These are phyloP conservation scores for Hamamelis virginiana DNA, from an alignment of 164 flowering plant species.

Conservation along the genomic window DNA sequence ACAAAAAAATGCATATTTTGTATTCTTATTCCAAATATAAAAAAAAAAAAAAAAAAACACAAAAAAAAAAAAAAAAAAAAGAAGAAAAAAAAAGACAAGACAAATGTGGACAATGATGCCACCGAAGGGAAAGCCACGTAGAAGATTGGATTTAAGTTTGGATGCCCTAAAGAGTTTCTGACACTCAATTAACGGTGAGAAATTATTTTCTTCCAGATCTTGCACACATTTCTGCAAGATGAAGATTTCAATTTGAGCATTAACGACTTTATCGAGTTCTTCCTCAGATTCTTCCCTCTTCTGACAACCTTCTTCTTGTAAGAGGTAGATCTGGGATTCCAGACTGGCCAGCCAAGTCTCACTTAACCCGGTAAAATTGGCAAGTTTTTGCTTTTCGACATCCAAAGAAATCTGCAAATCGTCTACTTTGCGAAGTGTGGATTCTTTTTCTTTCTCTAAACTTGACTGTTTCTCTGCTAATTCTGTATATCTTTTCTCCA, in stretches of 20 bases:
- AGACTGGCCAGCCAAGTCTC: conserved; percentile 30
- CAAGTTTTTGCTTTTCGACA: conserved; percentile 35
- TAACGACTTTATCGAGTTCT: conserved; percentile 33
- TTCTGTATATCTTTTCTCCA: conserved; percentile 34
- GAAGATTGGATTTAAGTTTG: too few species aligned
- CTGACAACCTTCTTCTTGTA: conserved; percentile 34
- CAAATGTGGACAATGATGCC: too few species aligned
- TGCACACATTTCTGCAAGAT: conserved; percentile 34
- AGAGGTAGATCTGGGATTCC: conserved; percentile 29
- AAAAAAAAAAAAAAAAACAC: too few species aligned
- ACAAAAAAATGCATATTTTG: too few species aligned
- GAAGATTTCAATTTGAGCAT: conserved; percentile 42
- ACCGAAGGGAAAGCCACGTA: too few species aligned
- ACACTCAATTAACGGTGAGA: conserved; percentile 27
- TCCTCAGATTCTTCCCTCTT: conserved; percentile 36
- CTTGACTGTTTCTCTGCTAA: conserved; percentile 27
- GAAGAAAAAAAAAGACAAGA: too few species aligned
- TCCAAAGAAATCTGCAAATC: conserved; percentile 36
- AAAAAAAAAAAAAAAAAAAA: too few species aligned
- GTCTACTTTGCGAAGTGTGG: conserved; percentile 28
- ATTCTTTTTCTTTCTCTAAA: conserved; percentile 46
- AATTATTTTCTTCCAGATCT: conserved; percentile 35
- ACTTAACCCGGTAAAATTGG: conserved; percentile 24
- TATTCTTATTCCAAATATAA: too few species aligned
- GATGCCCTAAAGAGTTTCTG: conserved; percentile 36